Evolutionary conservation across 2,329 filamentous ascomycete genomes (phyloP).

Genomic region (Xylaria sp.): DNA sequence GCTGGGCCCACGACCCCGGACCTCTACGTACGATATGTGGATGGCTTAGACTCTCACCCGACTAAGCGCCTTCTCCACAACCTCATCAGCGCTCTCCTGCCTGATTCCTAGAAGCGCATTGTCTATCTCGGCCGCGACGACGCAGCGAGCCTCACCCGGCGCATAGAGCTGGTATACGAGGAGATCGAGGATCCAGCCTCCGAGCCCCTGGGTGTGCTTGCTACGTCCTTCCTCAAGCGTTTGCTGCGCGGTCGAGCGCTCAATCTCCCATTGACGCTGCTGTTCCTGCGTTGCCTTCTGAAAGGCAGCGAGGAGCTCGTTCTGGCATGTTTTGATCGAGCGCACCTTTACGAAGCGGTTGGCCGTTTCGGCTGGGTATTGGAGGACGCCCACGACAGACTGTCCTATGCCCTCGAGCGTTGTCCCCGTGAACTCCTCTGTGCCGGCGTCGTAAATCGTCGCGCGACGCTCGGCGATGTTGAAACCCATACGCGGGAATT

Average conservation of each 20-base stretch:
- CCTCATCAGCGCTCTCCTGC: slow-evolving; percentile 37
- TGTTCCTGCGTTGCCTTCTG: slow-evolving; percentile 18
- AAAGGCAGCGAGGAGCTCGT: slow-evolving; percentile 37
- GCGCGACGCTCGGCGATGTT: slow-evolving; percentile 32
- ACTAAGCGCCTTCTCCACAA: slow-evolving; percentile 35
- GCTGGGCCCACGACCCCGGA: not conserved
- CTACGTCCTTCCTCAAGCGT: slow-evolving; percentile 30
- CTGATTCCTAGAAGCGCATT: slow-evolving; percentile 35
- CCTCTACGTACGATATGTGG: not conserved
- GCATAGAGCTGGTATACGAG: slow-evolving; percentile 40
- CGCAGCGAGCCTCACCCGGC: slow-evolving; percentile 38
- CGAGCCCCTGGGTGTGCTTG: slow-evolving; percentile 31
- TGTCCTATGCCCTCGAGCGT: slow-evolving; percentile 40
- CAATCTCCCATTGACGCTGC: slow-evolving; percentile 33
- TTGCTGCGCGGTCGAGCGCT: slow-evolving; percentile 25
- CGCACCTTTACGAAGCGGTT: slow-evolving; percentile 40
- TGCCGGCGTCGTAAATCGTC: slow-evolving; percentile 37
- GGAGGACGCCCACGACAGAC: slow-evolving; percentile 28
- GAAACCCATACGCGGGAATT: slow-evolving; percentile 41
- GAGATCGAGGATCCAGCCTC: slow-evolving; percentile 39
- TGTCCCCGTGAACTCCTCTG: slow-evolving; percentile 39
- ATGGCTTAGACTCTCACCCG: not conserved
- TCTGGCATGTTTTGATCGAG: slow-evolving; percentile 37
- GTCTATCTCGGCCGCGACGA: slow-evolving; percentile 36
- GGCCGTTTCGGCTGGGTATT: slow-evolving; percentile 23